These are phyloP conservation scores for Arthrocladium fulminans DNA, from an alignment of 2,329 filamentous ascomycete genomes.

Conservation along the genomic window DNA sequence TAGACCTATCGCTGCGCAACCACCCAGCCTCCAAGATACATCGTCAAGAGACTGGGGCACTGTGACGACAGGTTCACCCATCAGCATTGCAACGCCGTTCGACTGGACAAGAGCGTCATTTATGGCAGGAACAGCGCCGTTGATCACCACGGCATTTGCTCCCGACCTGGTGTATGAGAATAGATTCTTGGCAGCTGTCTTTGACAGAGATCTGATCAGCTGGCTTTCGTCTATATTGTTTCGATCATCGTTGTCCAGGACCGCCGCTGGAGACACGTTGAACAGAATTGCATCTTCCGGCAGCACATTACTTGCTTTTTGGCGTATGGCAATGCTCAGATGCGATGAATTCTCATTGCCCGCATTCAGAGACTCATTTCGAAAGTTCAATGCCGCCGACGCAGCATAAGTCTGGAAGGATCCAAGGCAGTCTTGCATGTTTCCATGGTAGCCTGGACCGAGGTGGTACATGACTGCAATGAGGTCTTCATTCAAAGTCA, in stretches of 20 bases:
- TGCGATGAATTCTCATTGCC: constrained; percentile 87
- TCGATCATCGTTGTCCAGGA: constrained; percentile 71
- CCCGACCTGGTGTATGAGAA: constrained; percentile 62
- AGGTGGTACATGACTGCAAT: constrained; percentile 84
- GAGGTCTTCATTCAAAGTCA: constrained; percentile 81
- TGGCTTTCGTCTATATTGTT: constrained; percentile 64
- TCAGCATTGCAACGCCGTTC: constrained; percentile 72
- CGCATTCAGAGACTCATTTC: constrained; percentile 82
- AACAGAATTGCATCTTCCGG: constrained; percentile 74
- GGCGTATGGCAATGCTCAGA: constrained; percentile 77
- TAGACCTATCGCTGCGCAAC: constrained; percentile 74
- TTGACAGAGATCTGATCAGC: constrained; percentile 67
- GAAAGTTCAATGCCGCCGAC: constrained; percentile 78
- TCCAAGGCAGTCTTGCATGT: constrained; percentile 92
- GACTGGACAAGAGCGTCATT: constrained; percentile 77
- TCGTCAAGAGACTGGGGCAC: constrained; percentile 82
- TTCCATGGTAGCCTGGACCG: constrained; percentile 83
- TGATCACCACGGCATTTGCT: constrained; percentile 73
- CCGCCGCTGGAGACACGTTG: constrained; percentile 70
- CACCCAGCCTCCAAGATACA: constrained; percentile 85
- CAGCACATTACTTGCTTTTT: constrained; percentile 72
- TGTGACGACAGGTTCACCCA: constrained; percentile 72
- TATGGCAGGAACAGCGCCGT: constrained; percentile 75
- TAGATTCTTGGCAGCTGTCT: constrained; percentile 58
- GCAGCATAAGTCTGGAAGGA: constrained; percentile 95